Percentiles rank a stretch among this genome's conserved stretches.
These are phyloP conservation scores for Eutrema heterophyllum DNA, from an alignment of 345 rosid genomes.

Conservation along the genomic window DNA sequence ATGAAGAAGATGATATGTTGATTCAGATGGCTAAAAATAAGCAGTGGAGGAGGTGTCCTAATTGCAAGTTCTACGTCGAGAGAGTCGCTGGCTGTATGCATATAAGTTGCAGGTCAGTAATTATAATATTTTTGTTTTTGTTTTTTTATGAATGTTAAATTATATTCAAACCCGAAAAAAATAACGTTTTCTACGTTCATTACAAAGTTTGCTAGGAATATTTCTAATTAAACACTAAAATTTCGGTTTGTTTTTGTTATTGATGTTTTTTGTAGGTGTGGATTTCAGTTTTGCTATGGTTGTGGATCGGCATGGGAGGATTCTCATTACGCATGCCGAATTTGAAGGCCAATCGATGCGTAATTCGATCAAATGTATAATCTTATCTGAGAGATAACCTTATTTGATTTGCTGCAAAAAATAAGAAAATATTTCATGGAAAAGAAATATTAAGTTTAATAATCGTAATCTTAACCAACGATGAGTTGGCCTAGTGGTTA, in stretches of 20 bases:
- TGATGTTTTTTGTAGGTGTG: constrained; percentile 26
- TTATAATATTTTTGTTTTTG: too few relatives aligned
- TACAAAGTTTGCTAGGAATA: neutral
- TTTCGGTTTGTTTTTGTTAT: neutral
- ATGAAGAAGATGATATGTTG: constrained; percentile 35
- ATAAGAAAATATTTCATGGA: too few relatives aligned
- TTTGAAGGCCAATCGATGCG: neutral
- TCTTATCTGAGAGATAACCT: too few relatives aligned
- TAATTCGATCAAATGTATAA: neutral
- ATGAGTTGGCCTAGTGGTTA: too few relatives aligned
- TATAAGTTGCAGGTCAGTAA: constrained; percentile 41
- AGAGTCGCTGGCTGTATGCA: constrained; percentile 33
- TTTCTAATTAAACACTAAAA: neutral
- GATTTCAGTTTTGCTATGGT: constrained; percentile 37
- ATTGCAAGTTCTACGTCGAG: constrained; percentile 41
- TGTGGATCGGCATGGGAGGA: constrained; percentile 34
- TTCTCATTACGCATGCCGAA: constrained; percentile 12
- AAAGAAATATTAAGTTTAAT: too few relatives aligned
- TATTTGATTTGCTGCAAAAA: too few relatives aligned
- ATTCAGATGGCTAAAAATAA: constrained; percentile 41
- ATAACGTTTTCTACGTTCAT: neutral
- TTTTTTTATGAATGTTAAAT: too few relatives aligned
- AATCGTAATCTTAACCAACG: too few relatives aligned
- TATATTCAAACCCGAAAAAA: too few relatives aligned
- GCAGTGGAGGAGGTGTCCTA: constrained; percentile 44